phyloP scores from a whole-genome alignment of 2,329 filamentous ascomycete species.

The Fusarium vanettenii region DNA sequence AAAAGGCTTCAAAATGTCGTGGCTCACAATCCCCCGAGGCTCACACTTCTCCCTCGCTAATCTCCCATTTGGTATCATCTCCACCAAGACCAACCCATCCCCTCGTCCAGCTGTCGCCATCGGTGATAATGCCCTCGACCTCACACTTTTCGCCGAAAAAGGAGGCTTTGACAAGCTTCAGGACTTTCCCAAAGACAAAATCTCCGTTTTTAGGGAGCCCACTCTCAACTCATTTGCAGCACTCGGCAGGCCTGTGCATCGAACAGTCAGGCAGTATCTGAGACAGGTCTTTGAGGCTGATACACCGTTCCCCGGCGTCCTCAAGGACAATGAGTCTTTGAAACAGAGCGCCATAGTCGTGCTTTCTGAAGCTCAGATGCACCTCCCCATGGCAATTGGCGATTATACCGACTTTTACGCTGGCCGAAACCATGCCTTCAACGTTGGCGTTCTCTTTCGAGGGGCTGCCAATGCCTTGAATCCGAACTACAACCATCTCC shows the following conservation, averaged over 20 bases:
- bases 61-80: slow-evolving; percentile 86
- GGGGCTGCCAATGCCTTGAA: slow-evolving; percentile 79
- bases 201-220: slow-evolving; percentile 43
- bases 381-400: slow-evolving; percentile 81
- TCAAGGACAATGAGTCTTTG: slow-evolving; percentile 50
- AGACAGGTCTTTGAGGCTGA: slow-evolving; percentile 69
- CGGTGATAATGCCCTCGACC: slow-evolving; percentile 76
- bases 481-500: slow-evolving; percentile 83
- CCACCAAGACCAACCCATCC: slow-evolving; percentile 63
- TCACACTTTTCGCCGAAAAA: slow-evolving; percentile 67
- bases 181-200: slow-evolving; percentile 38
- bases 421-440: slow-evolving; percentile 79
- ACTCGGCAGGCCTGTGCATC: slow-evolving; percentile 75
- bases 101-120: slow-evolving; percentile 79
- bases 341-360: slow-evolving; percentile 45
- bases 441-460: slow-evolving; percentile 76
- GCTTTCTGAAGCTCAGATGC: slow-evolving; percentile 64
- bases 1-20: slow-evolving; percentile 14
- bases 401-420: slow-evolving; percentile 91
- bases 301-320: slow-evolving; percentile 53
- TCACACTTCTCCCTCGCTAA: slow-evolving; percentile 69
- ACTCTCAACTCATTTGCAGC: slow-evolving; percentile 50
- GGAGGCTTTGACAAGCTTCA: slow-evolving; percentile 52
- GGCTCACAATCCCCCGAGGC: slow-evolving; percentile 42
- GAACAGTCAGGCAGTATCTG: slow-evolving; percentile 75